Evolutionary conservation across 805 yeast species (phyloP).

Genomic region (Pichia manshurica): DNA sequence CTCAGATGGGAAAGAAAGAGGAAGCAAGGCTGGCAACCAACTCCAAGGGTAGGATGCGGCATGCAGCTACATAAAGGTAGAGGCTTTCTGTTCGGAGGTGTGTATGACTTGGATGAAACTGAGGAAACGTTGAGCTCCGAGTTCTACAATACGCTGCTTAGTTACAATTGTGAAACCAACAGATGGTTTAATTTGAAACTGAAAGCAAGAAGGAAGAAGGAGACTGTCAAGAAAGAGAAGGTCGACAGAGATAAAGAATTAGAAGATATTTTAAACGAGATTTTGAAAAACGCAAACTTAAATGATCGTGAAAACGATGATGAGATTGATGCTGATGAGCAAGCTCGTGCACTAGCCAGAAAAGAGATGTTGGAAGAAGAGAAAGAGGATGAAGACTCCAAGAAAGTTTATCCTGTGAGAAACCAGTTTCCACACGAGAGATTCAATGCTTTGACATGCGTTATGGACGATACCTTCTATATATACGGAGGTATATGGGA

Average conservation of each 20-base stretch:
- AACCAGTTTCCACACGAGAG: conserved; percentile 78
- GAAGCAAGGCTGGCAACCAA: conserved; percentile 85
- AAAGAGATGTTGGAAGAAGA: conserved; percentile 9
- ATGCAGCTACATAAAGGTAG: conserved; percentile 86
- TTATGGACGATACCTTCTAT: conserved; percentile 75
- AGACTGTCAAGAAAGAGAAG: conserved; percentile 36
- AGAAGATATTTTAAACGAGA: conserved; percentile 72
- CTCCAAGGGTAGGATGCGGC: conserved; percentile 92
- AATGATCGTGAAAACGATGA: conserved; percentile 38
- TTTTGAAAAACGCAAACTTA: conserved; percentile 67
- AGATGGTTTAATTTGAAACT: conserved; percentile 78
- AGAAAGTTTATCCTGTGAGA: conserved; percentile 45
- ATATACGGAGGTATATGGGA: conserved; percentile 92
- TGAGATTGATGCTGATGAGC: conserved; percentile 32
- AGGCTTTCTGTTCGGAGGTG: conserved; percentile 93
- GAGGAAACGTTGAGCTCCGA: conserved; percentile 84
- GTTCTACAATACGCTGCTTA: conserved; percentile 73
- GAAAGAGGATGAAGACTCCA: conserved; percentile 33
- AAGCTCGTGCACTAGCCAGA: no score
- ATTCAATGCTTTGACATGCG: conserved; percentile 81
- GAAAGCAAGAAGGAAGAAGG: conserved; percentile 55
- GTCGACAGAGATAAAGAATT: conserved; percentile 69
- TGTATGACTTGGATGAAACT: conserved; percentile 89
- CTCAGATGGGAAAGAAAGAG: conserved; percentile 86
- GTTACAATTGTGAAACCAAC: conserved; percentile 80